Evolutionary conservation across 768 basidiomycete genomes (phyloP).

Genomic region (Lenzites betulinus): DNA sequence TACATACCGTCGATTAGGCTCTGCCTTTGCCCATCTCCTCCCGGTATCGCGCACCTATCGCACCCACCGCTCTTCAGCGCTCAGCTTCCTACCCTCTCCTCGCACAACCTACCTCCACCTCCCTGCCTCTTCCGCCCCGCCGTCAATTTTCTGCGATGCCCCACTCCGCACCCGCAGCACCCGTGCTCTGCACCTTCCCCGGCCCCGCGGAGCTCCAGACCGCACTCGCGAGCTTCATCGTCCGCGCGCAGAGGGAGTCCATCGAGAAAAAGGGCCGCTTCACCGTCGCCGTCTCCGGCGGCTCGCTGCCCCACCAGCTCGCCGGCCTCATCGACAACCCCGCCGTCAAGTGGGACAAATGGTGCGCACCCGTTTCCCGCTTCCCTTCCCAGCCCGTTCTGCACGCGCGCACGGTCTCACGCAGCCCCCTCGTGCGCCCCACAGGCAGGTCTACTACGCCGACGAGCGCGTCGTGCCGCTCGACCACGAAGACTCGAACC

Average conservation of each 20-base stretch:
- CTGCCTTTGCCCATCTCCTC: background rate
- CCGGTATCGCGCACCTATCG: conserved; percentile 2
- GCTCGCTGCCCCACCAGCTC: conserved; percentile 85
- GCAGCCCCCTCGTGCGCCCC: background rate
- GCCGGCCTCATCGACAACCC: conserved; percentile 63
- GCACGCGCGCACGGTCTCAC: conserved; percentile 3
- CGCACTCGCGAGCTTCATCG: conserved; percentile 77
- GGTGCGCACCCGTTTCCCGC: conserved; percentile 51
- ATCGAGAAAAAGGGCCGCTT: conserved; percentile 89
- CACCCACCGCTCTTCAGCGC: background rate
- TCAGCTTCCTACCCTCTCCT: background rate
- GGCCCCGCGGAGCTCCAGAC: conserved; percentile 53
- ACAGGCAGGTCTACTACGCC: conserved; percentile 96
- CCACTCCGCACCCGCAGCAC: conserved; percentile 51
- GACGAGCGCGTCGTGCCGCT: conserved; percentile 96
- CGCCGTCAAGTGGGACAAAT: conserved; percentile 89
- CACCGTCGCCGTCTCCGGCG: conserved; percentile 92
- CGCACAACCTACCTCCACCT: background rate
- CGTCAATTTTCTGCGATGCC: conserved; percentile 9
- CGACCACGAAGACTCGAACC: conserved; percentile 92
- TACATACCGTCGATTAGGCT: conserved; percentile 1
- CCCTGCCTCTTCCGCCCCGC: background rate
- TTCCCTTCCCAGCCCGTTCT: background rate
- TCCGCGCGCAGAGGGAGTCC: conserved; percentile 87
- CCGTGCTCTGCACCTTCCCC: conserved; percentile 74